phyloP scores from a whole-genome alignment of 2,329 filamentous ascomycete species.

The Aspergillus sp. region DNA sequence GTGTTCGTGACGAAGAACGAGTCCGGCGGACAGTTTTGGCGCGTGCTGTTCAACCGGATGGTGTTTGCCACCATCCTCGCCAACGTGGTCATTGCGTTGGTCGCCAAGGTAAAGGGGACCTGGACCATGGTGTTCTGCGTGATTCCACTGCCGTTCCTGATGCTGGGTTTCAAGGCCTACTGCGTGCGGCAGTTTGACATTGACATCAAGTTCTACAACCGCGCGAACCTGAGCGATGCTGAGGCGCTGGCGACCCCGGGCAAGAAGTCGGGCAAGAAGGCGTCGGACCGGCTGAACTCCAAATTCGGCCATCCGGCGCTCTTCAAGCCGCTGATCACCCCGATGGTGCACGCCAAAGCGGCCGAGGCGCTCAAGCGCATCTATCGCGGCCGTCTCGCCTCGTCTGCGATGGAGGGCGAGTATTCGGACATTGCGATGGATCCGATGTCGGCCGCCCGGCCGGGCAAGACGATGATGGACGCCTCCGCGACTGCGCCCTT shows the following conservation, averaged over 20 bases:
- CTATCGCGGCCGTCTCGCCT: conserved; percentile 75
- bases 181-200: conserved; percentile 74
- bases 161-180: conserved; percentile 83
- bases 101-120: conserved; percentile 68
- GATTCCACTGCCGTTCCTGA: conserved; percentile 71
- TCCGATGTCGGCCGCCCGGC: conserved; percentile 63
- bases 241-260: conserved; percentile 38
- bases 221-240: conserved; percentile 55
- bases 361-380: conserved; percentile 82
- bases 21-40: conserved; percentile 90
- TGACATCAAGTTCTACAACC: conserved; percentile 77
- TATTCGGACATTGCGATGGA: conserved; percentile 79
- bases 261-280: conserved; percentile 36
- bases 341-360: conserved; percentile 91
- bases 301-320: conserved; percentile 86
- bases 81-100: conserved; percentile 73
- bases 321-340: conserved; percentile 84
- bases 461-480: conserved; percentile 49
- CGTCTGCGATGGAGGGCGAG: conserved; percentile 38
- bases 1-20: conserved; percentile 97
- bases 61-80: conserved; percentile 76
- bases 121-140: conserved; percentile 66
- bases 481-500: conserved; percentile 63
- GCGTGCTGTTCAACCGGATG: conserved; percentile 87
- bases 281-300: conserved; percentile 66